Evolutionary conservation across 1,284 basidiomycete species (phyloP).

Genomic region (Apiotrichum brassicae): DNA sequence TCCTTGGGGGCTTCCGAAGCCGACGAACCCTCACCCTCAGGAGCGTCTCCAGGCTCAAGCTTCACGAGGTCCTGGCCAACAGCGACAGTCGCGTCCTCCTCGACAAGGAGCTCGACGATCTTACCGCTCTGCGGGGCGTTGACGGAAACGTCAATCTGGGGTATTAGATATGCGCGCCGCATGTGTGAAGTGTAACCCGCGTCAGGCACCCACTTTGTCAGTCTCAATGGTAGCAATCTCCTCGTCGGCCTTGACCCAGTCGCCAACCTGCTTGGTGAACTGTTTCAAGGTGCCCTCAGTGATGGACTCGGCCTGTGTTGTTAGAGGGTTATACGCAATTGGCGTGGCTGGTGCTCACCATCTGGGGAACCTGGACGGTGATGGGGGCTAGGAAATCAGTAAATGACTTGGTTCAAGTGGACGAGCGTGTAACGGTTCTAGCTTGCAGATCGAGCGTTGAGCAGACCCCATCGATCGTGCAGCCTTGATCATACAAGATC

Average conservation of each 20-base stretch:
- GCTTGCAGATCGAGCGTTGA: no score
- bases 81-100: slow-evolving; percentile 88
- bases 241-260: slow-evolving; percentile 84
- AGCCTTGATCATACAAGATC: no score
- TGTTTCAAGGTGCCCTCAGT: slow-evolving; percentile 94
- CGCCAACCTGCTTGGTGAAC: slow-evolving; percentile 91
- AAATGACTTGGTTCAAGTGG: no score
- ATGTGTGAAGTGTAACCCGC: no score
- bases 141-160: slow-evolving; percentile 91
- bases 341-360: slow-evolving; percentile 51
- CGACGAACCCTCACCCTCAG: slow-evolving; percentile 31
- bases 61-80: slow-evolving; percentile 94
- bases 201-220: slow-evolving; percentile 67
- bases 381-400: slow-evolving; percentile 6
- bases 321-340: no score
- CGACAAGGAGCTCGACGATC: slow-evolving; percentile 77
- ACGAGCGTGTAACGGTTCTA: no score
- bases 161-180: slow-evolving; percentile 3
- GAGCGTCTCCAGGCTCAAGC: slow-evolving; percentile 72
- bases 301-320: slow-evolving; percentile 75
- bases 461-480: no score
- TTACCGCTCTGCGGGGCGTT: slow-evolving; percentile 87
- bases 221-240: slow-evolving; percentile 98
- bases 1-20: slow-evolving; percentile 2
- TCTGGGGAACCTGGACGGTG: slow-evolving; percentile 86